Conservation (phyloP, 768 basidiomycete genomes). For the Lepiota venenata region DNA sequence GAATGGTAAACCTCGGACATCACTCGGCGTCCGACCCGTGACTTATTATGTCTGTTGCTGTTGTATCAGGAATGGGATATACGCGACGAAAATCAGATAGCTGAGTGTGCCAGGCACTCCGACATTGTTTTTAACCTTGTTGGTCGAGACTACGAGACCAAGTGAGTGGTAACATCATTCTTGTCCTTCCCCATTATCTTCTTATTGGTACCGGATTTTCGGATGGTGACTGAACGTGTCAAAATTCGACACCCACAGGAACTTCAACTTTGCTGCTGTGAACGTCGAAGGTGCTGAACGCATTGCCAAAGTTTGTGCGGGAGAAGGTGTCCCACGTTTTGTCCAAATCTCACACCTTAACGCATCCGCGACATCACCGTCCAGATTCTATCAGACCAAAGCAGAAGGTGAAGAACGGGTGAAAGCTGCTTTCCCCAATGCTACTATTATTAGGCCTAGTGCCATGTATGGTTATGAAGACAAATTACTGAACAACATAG, state of each 20-base stretch:
- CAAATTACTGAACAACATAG: conserved; percentile 88
- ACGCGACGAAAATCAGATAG: conserved; percentile 85
- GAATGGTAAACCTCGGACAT: conserved; percentile 61
- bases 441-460: conserved; percentile 86
- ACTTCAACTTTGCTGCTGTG: conserved; percentile 80
- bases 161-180: conserved; percentile 46
- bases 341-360: conserved; percentile 96
- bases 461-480: conserved; percentile 95
- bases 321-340: conserved; percentile 76
- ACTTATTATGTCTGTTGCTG: conserved; percentile 12
- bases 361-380: conserved; percentile 73
- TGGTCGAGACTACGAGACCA: conserved; percentile 93
- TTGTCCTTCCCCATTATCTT: conserved; percentile 9
- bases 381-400: conserved; percentile 86
- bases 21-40: conserved; percentile 5
- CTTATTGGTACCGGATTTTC: conserved; percentile 5
- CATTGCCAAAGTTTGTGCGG: conserved; percentile 81
- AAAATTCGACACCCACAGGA: conserved; percentile 46
- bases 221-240: conserved; percentile 1
- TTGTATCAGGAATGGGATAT: conserved; percentile 88
- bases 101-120: conserved; percentile 90
- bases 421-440: conserved; percentile 74
- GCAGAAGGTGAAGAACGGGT: conserved; percentile 88
- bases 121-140: conserved; percentile 97
- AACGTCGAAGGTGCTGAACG: conserved; percentile 79